phyloP scores from a whole-genome alignment of 345 rosid species.

The Citrus sinensis region DVS_A1.0 CM039167.1:3759001-3759500 shows the following conservation, averaged over 20 bases:
- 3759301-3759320: conserved; percentile 80
- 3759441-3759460: conserved; percentile 98
- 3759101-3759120: conserved; percentile 82
- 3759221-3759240: conserved; percentile 60
- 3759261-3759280: conserved; percentile 64
- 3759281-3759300: conserved; percentile 56
- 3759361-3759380: conserved; percentile 82
- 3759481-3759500: conserved; percentile 32
- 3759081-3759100: conserved; percentile 62
- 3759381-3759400: conserved; percentile 82
- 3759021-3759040: conserved; percentile 77
- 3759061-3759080: conserved; percentile 51
- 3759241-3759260: conserved; percentile 71
- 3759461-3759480: conserved; percentile 79
- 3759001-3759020: conserved; percentile 83
- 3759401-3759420: conserved; percentile 84
- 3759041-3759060: conserved; percentile 85
- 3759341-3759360: conserved; percentile 81
- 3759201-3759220: conserved; percentile 67
- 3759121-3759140: conserved; percentile 71
- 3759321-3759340: conserved; percentile 93
- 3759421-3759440: conserved; percentile 96
- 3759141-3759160: conserved; percentile 79
- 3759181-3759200: conserved; percentile 81
- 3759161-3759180: conserved; percentile 77